Evolutionary conservation across 2,329 filamentous ascomycete species (phyloP), one percentile per base, ranked within the genome.

Genomic region (Hymenotorrendiella dingleyae): DNA sequence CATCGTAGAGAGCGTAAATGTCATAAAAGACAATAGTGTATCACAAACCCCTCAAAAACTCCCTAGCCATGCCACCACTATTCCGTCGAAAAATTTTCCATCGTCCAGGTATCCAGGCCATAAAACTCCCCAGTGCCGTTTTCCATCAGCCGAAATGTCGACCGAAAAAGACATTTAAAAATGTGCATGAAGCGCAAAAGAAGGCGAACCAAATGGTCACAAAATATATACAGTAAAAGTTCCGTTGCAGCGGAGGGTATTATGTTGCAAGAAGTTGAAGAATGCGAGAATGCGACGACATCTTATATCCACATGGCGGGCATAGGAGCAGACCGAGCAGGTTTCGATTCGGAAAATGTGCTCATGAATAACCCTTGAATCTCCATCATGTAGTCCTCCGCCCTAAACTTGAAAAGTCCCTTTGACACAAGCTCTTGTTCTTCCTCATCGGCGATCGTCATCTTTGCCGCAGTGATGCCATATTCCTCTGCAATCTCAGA

Each of bases 401-500:
- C 86, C 33, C 74, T 75, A 63, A 88, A 86, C 56, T 82, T 84
- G 56, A 72, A 74, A 5, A 96, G 73, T 2, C 86, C 87, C 48
- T 78, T 79, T 19, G 74, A 71, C 46, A 74, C 64, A 60, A 97
- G 77, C 46, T 82, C 77, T 52, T 77, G 70, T 57, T 86, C 75
- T 63, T 94, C 88, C 42, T 87, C 84, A 33, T 90, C 83, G 28
- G 82, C 67, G 34, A 80, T 70, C n/a, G 74, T 72, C 49, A 73
- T 61, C 14, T 53, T 67, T 27, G 78, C 73, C 49, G 75, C 73
- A 36, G 46, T 51, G 22, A 80, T 72, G 30, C 80, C 80, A 54
- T 88, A 91, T 64, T 96, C 90, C 66, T 97, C 93, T 0, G 84
- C 91, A 12, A 96, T 76, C 65, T 97, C 93, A 40, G 89, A 88